A percentile compares a stretch with the other conserved stretches of the same genome.
Evolutionary conservation across 2,329 filamentous ascomycete species (phyloP).

Genomic region (Colletotrichum tropicicola): DNA sequence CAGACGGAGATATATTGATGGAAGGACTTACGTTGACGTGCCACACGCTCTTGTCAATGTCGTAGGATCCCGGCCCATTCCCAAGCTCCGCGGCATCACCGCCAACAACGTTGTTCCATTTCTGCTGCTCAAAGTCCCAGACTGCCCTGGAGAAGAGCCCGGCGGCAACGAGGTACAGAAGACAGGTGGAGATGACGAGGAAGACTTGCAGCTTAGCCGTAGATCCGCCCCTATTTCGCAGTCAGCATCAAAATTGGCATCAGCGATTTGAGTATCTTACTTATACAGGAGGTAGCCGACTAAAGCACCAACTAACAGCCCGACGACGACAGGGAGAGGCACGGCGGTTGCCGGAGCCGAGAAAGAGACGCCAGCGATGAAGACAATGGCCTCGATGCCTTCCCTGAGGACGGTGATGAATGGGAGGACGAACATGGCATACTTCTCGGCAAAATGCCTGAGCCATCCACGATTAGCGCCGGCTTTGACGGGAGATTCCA

Average conservation of each 20-base stretch:
- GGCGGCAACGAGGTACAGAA: slow-evolving; percentile 85
- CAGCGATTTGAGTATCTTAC: slow-evolving; percentile 53
- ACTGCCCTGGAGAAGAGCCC: slow-evolving; percentile 82
- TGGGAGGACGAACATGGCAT: slow-evolving; percentile 86
- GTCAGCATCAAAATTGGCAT: neutral
- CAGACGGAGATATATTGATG: neutral
- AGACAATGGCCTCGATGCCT: slow-evolving; percentile 86
- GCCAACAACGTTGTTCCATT: slow-evolving; percentile 73
- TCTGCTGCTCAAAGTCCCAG: slow-evolving; percentile 77
- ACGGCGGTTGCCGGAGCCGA: slow-evolving; percentile 79
- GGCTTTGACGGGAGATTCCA: slow-evolving; percentile 59
- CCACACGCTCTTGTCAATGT: slow-evolving; percentile 82
- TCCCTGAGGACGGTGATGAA: slow-evolving; percentile 90
- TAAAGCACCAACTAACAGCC: slow-evolving; percentile 72
- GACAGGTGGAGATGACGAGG: slow-evolving; percentile 82
- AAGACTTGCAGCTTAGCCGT: slow-evolving; percentile 70
- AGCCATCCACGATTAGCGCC: neutral
- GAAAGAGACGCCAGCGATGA: slow-evolving; percentile 85
- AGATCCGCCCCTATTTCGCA: slow-evolving; percentile 49
- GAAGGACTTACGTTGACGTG: slow-evolving; percentile 75
- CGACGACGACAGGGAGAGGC: slow-evolving; percentile 79
- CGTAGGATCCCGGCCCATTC: slow-evolving; percentile 77
- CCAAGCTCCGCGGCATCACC: slow-evolving; percentile 63
- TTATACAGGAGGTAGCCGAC: slow-evolving; percentile 83
- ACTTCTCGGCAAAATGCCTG: slow-evolving; percentile 65